phyloP scores from a whole-genome alignment of 352 stramenopile genomes.

The Phytophthora sojae region DNA sequence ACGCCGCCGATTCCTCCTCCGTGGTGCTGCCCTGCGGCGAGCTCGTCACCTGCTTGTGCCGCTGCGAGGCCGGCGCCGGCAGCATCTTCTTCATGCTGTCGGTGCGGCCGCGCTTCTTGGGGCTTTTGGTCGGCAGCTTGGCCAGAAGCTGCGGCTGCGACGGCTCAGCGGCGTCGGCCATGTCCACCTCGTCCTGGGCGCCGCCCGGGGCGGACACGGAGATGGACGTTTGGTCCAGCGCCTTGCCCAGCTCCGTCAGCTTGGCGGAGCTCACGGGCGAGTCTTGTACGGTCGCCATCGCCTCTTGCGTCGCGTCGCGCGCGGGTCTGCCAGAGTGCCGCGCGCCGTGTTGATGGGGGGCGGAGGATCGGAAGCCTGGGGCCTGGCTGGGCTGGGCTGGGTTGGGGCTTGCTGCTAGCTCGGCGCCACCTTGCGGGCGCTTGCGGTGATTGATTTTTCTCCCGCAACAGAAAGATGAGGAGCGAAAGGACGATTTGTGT shows the following conservation, averaged over 20 bases:
- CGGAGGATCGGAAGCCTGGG: too few relatives aligned
- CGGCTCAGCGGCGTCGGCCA: slow-evolving; percentile 19
- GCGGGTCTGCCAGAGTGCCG: background rate
- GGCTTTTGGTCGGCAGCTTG: slow-evolving; percentile 61
- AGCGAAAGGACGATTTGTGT: slow-evolving; percentile 2
- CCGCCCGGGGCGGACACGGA: slow-evolving; percentile 36
- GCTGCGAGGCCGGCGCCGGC: slow-evolving; percentile 67
- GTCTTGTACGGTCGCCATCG: slow-evolving; percentile 42
- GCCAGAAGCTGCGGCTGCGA: background rate
- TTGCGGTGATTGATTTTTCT: slow-evolving; percentile 2
- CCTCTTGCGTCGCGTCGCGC: slow-evolving; percentile 6
- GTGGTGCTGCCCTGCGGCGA: slow-evolving; percentile 27
- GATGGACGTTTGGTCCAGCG: slow-evolving; percentile 79
- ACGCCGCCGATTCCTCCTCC: slow-evolving; percentile 39
- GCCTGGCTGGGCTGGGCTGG: too few relatives aligned
- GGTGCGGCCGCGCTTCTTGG: slow-evolving; percentile 87
- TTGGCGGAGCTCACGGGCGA: slow-evolving; percentile 61
- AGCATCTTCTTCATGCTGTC: slow-evolving; percentile 86
- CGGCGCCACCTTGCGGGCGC: background rate
- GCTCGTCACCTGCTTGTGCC: slow-evolving; percentile 57
- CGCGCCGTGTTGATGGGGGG: too few relatives aligned
- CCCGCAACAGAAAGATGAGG: slow-evolving; percentile 1
- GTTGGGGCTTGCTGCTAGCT: background rate
- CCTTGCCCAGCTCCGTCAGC: slow-evolving; percentile 79
- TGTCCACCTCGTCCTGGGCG: slow-evolving; percentile 1